Conservation (phyloP, 805 yeast species). For the Babjeviella inositovora region DNA sequence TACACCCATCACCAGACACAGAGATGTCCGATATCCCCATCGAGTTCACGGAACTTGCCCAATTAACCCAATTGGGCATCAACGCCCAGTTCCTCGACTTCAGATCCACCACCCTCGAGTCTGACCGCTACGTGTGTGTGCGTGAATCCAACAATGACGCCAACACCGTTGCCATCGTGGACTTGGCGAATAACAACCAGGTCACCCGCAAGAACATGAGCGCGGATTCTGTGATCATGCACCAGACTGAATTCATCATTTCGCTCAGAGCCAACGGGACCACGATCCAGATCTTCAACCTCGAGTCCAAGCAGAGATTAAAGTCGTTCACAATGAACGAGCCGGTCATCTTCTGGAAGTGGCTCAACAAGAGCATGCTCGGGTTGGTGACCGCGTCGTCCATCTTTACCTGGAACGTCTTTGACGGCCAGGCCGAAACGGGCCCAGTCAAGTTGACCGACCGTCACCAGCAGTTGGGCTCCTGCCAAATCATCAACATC, state of each 20-base stretch:
- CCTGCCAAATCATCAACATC: constrained; percentile 82
- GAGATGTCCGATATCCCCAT: constrained; percentile 93
- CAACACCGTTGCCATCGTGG: constrained; percentile 89
- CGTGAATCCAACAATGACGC: constrained; percentile 50
- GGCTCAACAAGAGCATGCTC: constrained; percentile 60
- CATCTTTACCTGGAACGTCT: constrained; percentile 69
- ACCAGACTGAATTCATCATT: constrained; percentile 77
- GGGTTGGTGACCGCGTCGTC: constrained; percentile 76
- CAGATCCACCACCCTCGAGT: constrained; percentile 86
- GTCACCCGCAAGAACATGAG: constrained; percentile 86
- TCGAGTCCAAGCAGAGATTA: constrained; percentile 74
- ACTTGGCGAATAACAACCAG: constrained; percentile 62
- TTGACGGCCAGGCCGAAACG: constrained; percentile 58
- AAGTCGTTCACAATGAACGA: constrained; percentile 76
- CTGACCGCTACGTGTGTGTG: constrained; percentile 78
- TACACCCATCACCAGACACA: too few species aligned
- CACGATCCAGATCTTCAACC: constrained; percentile 85
- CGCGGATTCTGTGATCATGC: constrained; percentile 96
- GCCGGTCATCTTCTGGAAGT: constrained; percentile 90
- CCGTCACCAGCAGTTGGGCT: constrained; percentile 66
- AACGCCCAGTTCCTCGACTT: constrained; percentile 76
- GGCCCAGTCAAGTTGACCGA: constrained; percentile 75
- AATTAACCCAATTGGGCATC: constrained; percentile 75
- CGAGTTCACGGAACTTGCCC: constrained; percentile 90
- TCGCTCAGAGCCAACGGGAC: constrained; percentile 94